Percentiles rank a stretch among this genome's conserved stretches.
Conservation (phyloP, 2,329 filamentous ascomycete species). For the Sporothrix globosa region DNA sequence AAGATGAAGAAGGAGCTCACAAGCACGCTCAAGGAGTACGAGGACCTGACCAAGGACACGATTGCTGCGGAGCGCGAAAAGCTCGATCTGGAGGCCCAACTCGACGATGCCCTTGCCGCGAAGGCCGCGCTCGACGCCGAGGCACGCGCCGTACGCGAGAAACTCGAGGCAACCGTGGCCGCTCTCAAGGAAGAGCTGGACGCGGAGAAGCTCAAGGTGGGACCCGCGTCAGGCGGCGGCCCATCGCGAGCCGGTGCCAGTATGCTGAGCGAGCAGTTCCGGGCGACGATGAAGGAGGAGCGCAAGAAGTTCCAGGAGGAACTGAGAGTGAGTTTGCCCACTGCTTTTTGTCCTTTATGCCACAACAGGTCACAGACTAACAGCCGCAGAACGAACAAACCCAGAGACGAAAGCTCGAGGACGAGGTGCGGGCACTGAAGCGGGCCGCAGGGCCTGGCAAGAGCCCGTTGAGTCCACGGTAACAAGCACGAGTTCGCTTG, state of each 20-base stretch:
- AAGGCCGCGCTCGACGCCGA: conserved; percentile 48
- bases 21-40: conserved; percentile 55
- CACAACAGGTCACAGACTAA: conserved; percentile 39
- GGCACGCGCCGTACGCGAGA: conserved; percentile 43
- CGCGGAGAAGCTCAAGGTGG: conserved; percentile 51
- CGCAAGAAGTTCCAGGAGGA: conserved; percentile 61
- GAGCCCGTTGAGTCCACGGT: conserved; percentile 49
- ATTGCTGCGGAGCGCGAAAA: conserved; percentile 56
- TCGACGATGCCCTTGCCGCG: conserved; percentile 48
- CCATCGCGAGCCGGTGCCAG: conserved; percentile 51
- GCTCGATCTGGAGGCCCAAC: conserved; percentile 49
- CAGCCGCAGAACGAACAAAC: conserved; percentile 54
- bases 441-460: conserved; percentile 50
- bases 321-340: conserved; percentile 48
- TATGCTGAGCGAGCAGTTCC: conserved; percentile 61
- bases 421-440: conserved; percentile 53
- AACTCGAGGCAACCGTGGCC: conserved; percentile 50
- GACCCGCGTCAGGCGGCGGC: conserved; percentile 43
- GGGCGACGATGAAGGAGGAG: conserved; percentile 60
- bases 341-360: not conserved
- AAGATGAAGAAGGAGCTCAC: conserved; percentile 56
- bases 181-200: conserved; percentile 58
- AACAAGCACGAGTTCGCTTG: not conserved
- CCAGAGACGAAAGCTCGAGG: conserved; percentile 54
- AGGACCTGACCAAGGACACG: conserved; percentile 58